Base-by-base conservation (phyloP, 148 eudicot genomes). In the Beta vulgaris region DNA sequence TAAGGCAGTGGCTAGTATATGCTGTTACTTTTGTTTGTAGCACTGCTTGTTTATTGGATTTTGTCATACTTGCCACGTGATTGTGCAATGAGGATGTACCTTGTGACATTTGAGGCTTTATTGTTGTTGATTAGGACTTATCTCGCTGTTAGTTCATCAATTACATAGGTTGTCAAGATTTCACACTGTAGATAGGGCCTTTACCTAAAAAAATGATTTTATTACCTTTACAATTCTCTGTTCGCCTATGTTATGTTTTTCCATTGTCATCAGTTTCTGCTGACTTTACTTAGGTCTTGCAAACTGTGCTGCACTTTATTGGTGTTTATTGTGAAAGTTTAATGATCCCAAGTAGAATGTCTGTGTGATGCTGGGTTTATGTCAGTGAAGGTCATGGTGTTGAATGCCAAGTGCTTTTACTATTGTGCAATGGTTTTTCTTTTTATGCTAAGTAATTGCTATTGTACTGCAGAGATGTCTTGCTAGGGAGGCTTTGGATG, bases 401-500 rank as follows among this genome's bases (percentile, higher is more conserved):
- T 39, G 62, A 55, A 2, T 40, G 73, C 64, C 71, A 23, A 76
- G 60, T 64, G 67, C 42, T 82, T 43, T 68, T 78, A 70, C 61
- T 16, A 25, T 51, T 23, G 39, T 54, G 36, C 65, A 54, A 54
- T 58, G 43, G 11, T 18, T 19, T 37, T 54, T 55, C 37, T 49
- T 28, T 39, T 9, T 34, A 21, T 43, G 40, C 49, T 76, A 76
- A 75, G 12, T 2, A 3, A 19, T 81, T 16, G 21, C 68, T 61
- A 16, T 73, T 75, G 25, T 60, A 29, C 44, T 82, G 76, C 98
- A 95, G 98, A 90, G 98, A 82, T 95, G 98, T 76, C 97, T 95
- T 78, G 90, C 92, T 23, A 86, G 88, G 73, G 90, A 89, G 75
- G 85, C 88, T 71, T 77, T 95, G 88, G 98, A 95, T 76, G 98